Percentiles rank a stretch among this genome's conserved stretches.
These are phyloP conservation scores for Fusarium palustre DNA, from an alignment of 2,329 filamentous ascomycete genomes.

Conservation along the genomic window DNA sequence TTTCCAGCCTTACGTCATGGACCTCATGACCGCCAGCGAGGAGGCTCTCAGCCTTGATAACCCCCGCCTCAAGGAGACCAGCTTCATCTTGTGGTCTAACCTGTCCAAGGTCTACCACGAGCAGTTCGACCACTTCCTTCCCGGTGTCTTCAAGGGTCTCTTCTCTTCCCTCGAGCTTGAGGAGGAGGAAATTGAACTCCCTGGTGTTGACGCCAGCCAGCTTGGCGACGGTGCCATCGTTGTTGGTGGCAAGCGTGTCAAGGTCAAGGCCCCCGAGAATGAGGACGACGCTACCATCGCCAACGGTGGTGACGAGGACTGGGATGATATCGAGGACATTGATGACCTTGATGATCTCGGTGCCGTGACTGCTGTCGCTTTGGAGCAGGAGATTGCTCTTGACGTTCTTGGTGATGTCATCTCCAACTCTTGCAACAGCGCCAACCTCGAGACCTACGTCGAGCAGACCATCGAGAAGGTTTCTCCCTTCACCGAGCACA, in stretches of 20 bases:
- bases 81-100: slow-evolving; percentile 96
- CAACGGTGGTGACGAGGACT: slow-evolving; percentile 65
- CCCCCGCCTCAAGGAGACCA: slow-evolving; percentile 91
- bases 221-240: slow-evolving; percentile 81
- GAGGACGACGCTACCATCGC: slow-evolving; percentile 67
- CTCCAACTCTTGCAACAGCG: slow-evolving; percentile 83
- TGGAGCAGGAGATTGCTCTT: slow-evolving; percentile 97
- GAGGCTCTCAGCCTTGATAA: slow-evolving; percentile 90
- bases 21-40: slow-evolving; percentile 91
- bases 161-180: slow-evolving; percentile 88
- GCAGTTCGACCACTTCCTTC: slow-evolving; percentile 81
- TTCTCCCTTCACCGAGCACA: slow-evolving; percentile 84
- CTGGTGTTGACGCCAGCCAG: slow-evolving; percentile 66
- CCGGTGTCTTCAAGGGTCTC: slow-evolving; percentile 81
- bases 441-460: slow-evolving; percentile 80
- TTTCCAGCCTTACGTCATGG: slow-evolving; percentile 91
- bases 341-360: slow-evolving; percentile 87
- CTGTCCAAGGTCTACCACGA: slow-evolving; percentile 94
- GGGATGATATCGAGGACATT: slow-evolving; percentile 79
- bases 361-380: slow-evolving; percentile 86
- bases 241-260: slow-evolving; percentile 86
- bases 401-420: slow-evolving; percentile 96
- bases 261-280: slow-evolving; percentile 71
- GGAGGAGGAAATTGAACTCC: slow-evolving; percentile 86
- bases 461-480: slow-evolving; percentile 88